phyloP scores from a whole-genome alignment of 495 filamentous ascomycete genomes.

The Thermothielavioides terrestris region DNA sequence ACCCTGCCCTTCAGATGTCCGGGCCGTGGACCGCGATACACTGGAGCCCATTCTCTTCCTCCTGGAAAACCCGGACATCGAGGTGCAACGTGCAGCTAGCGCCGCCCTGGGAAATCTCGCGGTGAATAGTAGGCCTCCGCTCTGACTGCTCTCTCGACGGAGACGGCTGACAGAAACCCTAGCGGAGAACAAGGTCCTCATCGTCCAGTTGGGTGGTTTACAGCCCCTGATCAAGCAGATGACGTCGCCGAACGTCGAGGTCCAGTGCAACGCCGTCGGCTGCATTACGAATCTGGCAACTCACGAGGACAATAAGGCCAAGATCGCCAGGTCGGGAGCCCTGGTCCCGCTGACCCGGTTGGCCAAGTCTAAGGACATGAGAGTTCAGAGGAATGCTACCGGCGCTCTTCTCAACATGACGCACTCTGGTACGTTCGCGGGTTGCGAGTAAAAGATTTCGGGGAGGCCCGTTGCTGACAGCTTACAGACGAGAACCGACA shows the following conservation, averaged over 20 bases:
- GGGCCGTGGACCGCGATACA: conserved; percentile 89
- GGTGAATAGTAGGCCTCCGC: conserved; percentile 70
- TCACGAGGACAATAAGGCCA: conserved; percentile 98
- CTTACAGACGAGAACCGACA: conserved; percentile 85
- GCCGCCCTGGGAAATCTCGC: conserved; percentile 93
- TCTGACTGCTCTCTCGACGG: not conserved
- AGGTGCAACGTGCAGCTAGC: conserved; percentile 94
- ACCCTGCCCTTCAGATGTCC: conserved; percentile 60
- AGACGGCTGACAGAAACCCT: conserved; percentile 36
- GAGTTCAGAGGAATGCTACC: conserved; percentile 94
- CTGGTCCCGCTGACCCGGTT: conserved; percentile 81
- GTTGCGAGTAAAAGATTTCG: not conserved
- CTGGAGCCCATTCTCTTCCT: conserved; percentile 93
- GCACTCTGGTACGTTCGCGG: conserved; percentile 80
- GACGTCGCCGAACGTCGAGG: conserved; percentile 97
- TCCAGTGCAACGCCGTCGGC: conserved; percentile 97
- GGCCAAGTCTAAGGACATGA: conserved; percentile 97
- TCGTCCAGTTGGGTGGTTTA: conserved; percentile 85
- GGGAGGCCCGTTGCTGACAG: conserved; percentile 18
- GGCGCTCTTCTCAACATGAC: conserved; percentile 98
- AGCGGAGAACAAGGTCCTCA: conserved; percentile 97
- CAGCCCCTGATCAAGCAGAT: conserved; percentile 92
- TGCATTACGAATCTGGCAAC: conserved; percentile 98
- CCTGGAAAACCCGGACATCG: conserved; percentile 88
- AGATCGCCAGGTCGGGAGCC: conserved; percentile 92